A percentile compares a stretch with the other conserved stretches of the same genome.
Evolutionary conservation across 129 eudicot species (phyloP).

Genomic region (Solidago caesia): DNA sequence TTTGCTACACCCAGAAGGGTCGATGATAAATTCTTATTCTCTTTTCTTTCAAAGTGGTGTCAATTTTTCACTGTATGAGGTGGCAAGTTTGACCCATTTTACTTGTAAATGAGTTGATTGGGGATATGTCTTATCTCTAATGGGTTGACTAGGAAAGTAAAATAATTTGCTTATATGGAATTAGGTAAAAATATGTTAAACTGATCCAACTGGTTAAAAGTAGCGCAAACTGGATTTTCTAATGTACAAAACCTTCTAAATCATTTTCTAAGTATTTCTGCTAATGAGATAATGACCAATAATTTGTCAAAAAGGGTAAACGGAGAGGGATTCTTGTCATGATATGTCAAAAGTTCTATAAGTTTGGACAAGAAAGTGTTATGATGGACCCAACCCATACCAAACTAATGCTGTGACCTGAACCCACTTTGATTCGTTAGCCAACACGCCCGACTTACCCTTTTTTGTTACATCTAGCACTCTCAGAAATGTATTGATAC

Average conservation of each 20-base stretch:
- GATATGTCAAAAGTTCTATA: neutral
- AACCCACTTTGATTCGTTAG: neutral
- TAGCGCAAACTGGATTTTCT: too few species aligned
- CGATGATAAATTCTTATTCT: neutral
- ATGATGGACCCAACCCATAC: neutral
- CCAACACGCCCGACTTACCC: neutral
- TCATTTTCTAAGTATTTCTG: neutral
- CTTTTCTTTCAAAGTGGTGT: too few species aligned
- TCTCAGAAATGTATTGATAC: neutral
- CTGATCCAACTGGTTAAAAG: too few species aligned
- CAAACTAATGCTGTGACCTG: neutral
- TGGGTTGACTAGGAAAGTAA: too few species aligned
- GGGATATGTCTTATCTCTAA: too few species aligned
- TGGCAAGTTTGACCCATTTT: too few species aligned
- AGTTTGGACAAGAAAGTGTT: neutral
- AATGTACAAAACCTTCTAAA: too few species aligned
- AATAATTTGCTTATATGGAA: too few species aligned
- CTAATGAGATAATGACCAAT: neutral
- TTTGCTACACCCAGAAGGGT: conserved; percentile 14
- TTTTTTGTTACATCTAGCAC: neutral
- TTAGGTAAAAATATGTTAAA: too few species aligned
- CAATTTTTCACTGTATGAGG: too few species aligned
- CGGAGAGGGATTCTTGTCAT: neutral
- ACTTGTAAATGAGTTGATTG: too few species aligned
- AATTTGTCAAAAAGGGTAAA: too few species aligned